Percentiles rank a stretch among this genome's conserved stretches.
Evolutionary conservation across 257 asterid species (phyloP).

Genomic region (Penstemon barbatus): DNA sequence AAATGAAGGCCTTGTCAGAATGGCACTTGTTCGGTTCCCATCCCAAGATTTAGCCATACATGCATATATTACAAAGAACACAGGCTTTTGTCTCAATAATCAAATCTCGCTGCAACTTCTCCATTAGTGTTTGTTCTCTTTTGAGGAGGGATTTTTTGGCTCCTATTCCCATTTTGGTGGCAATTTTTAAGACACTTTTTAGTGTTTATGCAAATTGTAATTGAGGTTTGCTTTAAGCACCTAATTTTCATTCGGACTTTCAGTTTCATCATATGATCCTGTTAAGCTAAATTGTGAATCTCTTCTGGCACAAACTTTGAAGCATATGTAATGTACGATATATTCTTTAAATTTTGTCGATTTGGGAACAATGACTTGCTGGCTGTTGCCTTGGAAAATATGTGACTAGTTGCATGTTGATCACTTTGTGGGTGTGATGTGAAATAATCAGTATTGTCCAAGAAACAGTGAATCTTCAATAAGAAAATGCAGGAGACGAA

Average conservation of each 20-base stretch:
- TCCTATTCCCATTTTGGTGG: background rate
- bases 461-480: too few relatives aligned
- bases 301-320: slow-evolving; percentile 16
- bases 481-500: too few relatives aligned
- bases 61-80: slow-evolving; percentile 70
- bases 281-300: slow-evolving; percentile 6
- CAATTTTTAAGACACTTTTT: slow-evolving; percentile 19
- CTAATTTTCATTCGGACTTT: slow-evolving; percentile 11
- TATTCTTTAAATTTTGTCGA: too few relatives aligned
- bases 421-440: too few relatives aligned
- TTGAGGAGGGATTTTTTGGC: background rate
- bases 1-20: slow-evolving; percentile 36
- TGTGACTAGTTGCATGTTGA: too few relatives aligned
- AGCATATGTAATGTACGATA: too few relatives aligned
- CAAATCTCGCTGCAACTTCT: slow-evolving; percentile 68
- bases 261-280: background rate
- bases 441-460: too few relatives aligned
- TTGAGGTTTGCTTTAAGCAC: slow-evolving; percentile 9
- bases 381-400: too few relatives aligned
- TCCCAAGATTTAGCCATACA: slow-evolving; percentile 70
- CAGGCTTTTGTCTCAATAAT: slow-evolving; percentile 65
- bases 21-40: slow-evolving; percentile 65
- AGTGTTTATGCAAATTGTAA: slow-evolving; percentile 15
- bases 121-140: slow-evolving; percentile 35
- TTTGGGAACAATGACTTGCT: too few relatives aligned